Conservation (phyloP, 176 grass and related monocot species). For the Triticum turgidum region DNA sequence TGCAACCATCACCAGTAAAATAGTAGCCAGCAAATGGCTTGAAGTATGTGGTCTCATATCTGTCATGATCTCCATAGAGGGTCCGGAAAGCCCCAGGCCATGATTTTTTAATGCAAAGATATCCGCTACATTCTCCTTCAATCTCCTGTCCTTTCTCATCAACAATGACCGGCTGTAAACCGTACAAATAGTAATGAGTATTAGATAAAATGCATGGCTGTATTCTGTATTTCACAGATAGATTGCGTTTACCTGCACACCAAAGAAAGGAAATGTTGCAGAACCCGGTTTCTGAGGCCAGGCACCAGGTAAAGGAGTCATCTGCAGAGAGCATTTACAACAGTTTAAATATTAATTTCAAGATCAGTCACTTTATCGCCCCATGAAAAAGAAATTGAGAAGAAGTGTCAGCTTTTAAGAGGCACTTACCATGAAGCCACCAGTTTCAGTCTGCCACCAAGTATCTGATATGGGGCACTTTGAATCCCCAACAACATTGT, state of each 20-base stretch:
- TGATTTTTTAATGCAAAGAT: slow-evolving; percentile 88
- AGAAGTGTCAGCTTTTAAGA: slow-evolving; percentile 4
- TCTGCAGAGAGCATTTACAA: slow-evolving; percentile 46
- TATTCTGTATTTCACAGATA: slow-evolving; percentile 15
- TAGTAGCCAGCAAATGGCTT: slow-evolving; percentile 84
- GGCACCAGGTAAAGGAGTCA: slow-evolving; percentile 73
- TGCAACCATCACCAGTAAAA: slow-evolving; percentile 87
- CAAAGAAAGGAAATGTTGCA: slow-evolving; percentile 85
- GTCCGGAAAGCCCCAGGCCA: slow-evolving; percentile 89
- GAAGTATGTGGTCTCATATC: slow-evolving; percentile 87
- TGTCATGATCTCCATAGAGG: slow-evolving; percentile 81
- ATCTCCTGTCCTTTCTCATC: slow-evolving; percentile 90
- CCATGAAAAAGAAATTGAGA: slow-evolving; percentile 16
- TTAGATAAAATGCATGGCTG: background rate
- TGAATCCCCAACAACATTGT: slow-evolving; percentile 85
- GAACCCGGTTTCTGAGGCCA: slow-evolving; percentile 88
- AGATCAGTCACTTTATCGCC: slow-evolving; percentile 1
- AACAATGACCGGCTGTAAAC: slow-evolving; percentile 62
- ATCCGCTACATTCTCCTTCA: slow-evolving; percentile 75
- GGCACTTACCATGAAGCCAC: slow-evolving; percentile 79
- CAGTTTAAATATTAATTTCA: background rate
- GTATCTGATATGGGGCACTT: slow-evolving; percentile 92
- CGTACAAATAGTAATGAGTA: background rate
- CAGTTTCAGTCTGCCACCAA: slow-evolving; percentile 99
- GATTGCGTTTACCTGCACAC: slow-evolving; percentile 68